Evolutionary conservation across 2,329 filamentous ascomycete species (phyloP).

Genomic region (Verticillium zaregamsianum): DNA sequence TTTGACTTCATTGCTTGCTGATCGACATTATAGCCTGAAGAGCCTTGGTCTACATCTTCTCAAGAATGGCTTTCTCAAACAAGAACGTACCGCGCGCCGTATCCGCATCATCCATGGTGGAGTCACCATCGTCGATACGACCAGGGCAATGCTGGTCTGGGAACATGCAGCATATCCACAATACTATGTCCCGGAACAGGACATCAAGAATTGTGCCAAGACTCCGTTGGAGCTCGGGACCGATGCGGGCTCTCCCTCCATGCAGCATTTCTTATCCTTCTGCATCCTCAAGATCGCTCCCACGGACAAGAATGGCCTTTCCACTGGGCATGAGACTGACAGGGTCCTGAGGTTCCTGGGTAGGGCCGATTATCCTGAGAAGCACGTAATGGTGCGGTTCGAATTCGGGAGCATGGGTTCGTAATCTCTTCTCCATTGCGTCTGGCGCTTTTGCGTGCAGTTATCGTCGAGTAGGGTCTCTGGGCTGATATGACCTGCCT

Average conservation of each 20-base stretch:
- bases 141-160: conserved; percentile 33
- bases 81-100: conserved; percentile 19
- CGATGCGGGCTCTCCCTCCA: neutral
- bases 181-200: conserved; percentile 31
- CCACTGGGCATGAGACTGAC: no score
- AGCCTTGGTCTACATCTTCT: conserved; percentile 21
- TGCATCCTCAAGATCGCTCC: neutral
- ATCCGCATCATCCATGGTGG: conserved; percentile 28
- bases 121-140: conserved; percentile 31
- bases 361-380: no score
- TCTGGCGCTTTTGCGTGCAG: neutral
- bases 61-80: conserved; percentile 19
- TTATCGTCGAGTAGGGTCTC: neutral
- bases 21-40: conserved; percentile 16
- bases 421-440: conserved; percentile 1
- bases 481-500: no score
- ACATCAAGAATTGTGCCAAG: neutral
- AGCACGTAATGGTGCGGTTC: conserved; percentile 25
- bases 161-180: conserved; percentile 45
- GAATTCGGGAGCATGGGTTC: conserved; percentile 30
- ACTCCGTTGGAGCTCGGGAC: neutral
- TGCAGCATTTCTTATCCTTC: neutral
- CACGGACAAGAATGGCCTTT: no score
- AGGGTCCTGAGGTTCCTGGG: no score
- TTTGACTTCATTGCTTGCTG: neutral